Conservation (phyloP, 2,329 filamentous ascomycete species). For the Aspergillus sp. region DNA sequence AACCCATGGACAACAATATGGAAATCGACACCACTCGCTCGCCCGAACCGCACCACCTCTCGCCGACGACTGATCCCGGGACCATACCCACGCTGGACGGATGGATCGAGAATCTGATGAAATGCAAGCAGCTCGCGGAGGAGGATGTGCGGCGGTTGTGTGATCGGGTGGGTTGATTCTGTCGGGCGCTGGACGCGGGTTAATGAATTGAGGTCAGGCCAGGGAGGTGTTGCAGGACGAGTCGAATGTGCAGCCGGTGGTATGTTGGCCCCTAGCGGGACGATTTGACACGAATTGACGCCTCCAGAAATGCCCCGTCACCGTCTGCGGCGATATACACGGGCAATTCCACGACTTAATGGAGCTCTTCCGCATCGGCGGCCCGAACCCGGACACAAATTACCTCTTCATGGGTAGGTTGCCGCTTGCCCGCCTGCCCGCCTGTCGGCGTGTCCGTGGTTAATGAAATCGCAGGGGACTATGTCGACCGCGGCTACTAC, state of each 20-base stretch:
- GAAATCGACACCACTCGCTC: conserved; percentile 83
- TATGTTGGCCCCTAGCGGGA: conserved; percentile 48
- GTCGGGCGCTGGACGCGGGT: conserved; percentile 6
- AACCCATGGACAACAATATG: conserved; percentile 91
- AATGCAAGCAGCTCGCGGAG: conserved; percentile 95
- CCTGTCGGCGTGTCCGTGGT: conserved; percentile 2
- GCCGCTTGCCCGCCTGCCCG: conserved; percentile 1
- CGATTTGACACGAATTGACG: conserved; percentile 5
- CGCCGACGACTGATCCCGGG: conserved; percentile 69
- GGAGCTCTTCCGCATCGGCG: conserved; percentile 98
- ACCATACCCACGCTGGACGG: conserved; percentile 89
- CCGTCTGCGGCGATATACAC: conserved; percentile 97
- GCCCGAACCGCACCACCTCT: conserved; percentile 66
- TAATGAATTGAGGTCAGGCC: conserved; percentile 48
- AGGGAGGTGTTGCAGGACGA: conserved; percentile 94
- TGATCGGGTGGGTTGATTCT: conserved; percentile 66
- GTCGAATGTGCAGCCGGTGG: conserved; percentile 97
- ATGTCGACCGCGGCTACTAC: conserved; percentile 98
- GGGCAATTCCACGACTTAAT: conserved; percentile 98
- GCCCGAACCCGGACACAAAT: conserved; percentile 95
- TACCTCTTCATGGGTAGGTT: conserved; percentile 94
- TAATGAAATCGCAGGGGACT: conserved; percentile 59
- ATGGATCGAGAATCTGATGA: conserved; percentile 98
- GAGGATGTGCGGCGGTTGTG: conserved; percentile 91
- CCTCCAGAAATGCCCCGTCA: conserved; percentile 81